Base-by-base conservation (phyloP, 768 basidiomycete species). In the Inosperma sp. region DNA sequence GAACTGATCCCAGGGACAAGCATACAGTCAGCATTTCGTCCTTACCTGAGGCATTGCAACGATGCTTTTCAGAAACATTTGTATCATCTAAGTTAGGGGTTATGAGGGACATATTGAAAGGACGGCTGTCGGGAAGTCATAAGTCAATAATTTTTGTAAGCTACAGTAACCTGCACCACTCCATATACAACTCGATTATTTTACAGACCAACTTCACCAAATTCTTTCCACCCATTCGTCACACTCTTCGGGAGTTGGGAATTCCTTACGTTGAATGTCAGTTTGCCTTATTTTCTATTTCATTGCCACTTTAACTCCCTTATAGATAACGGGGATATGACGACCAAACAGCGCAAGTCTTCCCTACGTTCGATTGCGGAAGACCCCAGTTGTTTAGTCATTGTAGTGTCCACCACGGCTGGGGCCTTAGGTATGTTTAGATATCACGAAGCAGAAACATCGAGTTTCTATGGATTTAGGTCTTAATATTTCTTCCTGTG, bases 401-500 rank as follows among this genome's bases (percentile, higher is more conserved):
- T 59, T 17, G 29, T 59, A 23, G 46, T 59, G 13, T 59, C 59
- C 12, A 57, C 57, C 25, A 48, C 40, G 17, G 56, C 59, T 12
- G 59, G 59, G 10, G 49, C 51, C 21, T 33, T 21, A 17, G 31
- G 37, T 45, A 21, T 7, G 30, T 29, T 25, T 30, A 12, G 26
- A 23, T 48, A 8, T 21, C 8, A 21, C 5, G 5, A 16, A 7
- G 26, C 23, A 1, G 4, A 16, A 6, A 40, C 16, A 14, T 14
- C 19, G 9, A 27, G 30, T 12, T 30, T 51, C n/a, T 23, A 26
- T n/a, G n/a, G 7, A 12, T n/a, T 6, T 42, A 58, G 62, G 62
- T 14, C 51, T 63, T 3, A 55, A 60, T 30, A 63, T 63, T 34
- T 52, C 55, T 10, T 40, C 56, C 16, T 59, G 58, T 41, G 60